These are phyloP conservation scores for Zygoascus sp. DNA, from an alignment of 1,139 yeast species.

Conservation along the genomic window DNA sequence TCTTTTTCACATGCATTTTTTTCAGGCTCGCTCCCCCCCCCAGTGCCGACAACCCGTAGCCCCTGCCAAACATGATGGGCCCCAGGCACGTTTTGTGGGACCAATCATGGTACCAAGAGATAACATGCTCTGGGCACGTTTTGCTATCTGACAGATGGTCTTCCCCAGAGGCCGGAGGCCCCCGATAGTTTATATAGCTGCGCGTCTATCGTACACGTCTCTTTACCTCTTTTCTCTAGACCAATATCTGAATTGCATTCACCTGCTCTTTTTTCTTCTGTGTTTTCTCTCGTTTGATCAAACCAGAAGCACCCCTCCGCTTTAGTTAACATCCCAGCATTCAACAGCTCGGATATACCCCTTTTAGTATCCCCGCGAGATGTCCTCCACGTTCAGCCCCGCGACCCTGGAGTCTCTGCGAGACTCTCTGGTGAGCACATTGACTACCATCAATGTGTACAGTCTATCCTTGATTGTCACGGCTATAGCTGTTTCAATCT, in stretches of 20 bases:
- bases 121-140: slow-evolving; percentile 10
- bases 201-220: too few relatives aligned
- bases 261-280: not conserved
- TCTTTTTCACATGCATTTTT: slow-evolving; percentile 8
- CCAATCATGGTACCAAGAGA: slow-evolving; percentile 7
- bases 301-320: too few relatives aligned
- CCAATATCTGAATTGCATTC: too few relatives aligned
- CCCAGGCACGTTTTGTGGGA: not conserved
- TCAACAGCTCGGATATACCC: slow-evolving; percentile 2
- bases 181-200: too few relatives aligned
- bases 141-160: not conserved
- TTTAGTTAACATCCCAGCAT: not conserved
- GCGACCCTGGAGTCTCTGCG: slow-evolving; percentile 4
- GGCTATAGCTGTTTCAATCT: not conserved
- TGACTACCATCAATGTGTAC: not conserved
- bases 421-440: not conserved
- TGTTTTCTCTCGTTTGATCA: not conserved
- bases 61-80: not conserved
- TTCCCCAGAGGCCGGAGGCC: too few relatives aligned
- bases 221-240: too few relatives aligned
- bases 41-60: not conserved
- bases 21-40: too few relatives aligned
- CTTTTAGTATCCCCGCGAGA: slow-evolving; percentile 1
- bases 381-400: not conserved
- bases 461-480: slow-evolving; percentile 1